Evolutionary conservation across 495 filamentous ascomycete species (phyloP), one percentile per base, ranked within the genome.

Genomic region (Lichina pygmaea): DNA sequence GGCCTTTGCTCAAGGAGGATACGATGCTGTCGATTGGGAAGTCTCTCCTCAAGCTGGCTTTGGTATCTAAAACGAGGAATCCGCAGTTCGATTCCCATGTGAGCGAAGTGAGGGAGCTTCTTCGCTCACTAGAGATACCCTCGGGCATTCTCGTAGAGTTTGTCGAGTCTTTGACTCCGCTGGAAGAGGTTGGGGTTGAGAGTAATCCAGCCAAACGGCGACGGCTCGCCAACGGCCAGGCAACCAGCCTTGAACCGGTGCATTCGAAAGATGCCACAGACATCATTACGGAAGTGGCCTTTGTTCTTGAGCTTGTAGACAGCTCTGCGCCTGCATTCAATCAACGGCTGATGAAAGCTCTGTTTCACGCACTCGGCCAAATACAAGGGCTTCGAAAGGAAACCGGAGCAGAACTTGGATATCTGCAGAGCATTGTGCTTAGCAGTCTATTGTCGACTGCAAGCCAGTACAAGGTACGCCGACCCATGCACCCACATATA

Each of bases 281-380:
- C 37, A 64, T 71, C 6, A 65, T 93, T 52, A 71, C 69, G 51
- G 77, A 76, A 55, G 68, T 81, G 45, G 93, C 82, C 3, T 75
- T 93, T 50, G 78, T 93, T n/a, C 63, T 93, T 4, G 83, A 94
- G 54, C 61, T 94, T 10, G 65, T 95, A 10, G 83, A 93, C 50
- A 70, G 66, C 43, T 86, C 83, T 16, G 66, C 68, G 13, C 74
- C 79, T 0, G 73, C 72, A 49, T 63, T 69, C 13, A 76, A 86
- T 52, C 73, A 77, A 0, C 67, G 80, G 51, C 61, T 97, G 34
- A 66, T 91, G 4, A 69, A 70, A 48, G 73, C 71, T 38, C 66
- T 94, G 7, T 97, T 94, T 64, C 71, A 76, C 33, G 64, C 78
- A 0, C 67, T 97, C 37, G 74, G 71, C n/a, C 81, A 91, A 50